Conservation (phyloP, 441 rosid species). For the Jatropha multifida region DNA sequence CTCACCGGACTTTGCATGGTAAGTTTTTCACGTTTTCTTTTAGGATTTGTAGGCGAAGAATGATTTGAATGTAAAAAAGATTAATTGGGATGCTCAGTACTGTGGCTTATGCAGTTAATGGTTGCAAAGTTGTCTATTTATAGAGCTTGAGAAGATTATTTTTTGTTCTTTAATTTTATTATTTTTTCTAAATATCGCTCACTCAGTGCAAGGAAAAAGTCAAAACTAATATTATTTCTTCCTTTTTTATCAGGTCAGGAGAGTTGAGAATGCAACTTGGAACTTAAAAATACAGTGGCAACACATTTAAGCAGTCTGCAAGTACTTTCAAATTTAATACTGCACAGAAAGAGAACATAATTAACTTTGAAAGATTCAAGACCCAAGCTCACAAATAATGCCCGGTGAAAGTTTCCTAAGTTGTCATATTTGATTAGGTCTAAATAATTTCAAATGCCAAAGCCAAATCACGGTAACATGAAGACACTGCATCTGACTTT, state of each 20-base stretch:
- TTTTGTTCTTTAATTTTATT: background rate
- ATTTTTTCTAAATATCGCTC: too few relatives aligned
- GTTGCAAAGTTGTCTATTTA: background rate
- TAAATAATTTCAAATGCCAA: too few relatives aligned
- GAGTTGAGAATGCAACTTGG: too few relatives aligned
- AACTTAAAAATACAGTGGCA: too few relatives aligned
- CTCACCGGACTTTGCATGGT: slow-evolving; percentile 43
- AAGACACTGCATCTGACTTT: too few relatives aligned
- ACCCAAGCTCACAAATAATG: background rate
- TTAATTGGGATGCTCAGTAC: background rate
- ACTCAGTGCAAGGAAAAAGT: background rate
- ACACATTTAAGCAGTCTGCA: too few relatives aligned
- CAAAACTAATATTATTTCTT: background rate
- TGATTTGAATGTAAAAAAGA: background rate
- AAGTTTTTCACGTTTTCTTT: background rate
- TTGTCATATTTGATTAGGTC: too few relatives aligned
- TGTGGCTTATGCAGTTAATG: background rate
- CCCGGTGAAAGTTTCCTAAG: too few relatives aligned
- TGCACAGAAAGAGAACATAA: too few relatives aligned
- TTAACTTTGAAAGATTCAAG: background rate
- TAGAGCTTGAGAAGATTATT: background rate
- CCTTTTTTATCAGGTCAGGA: too few relatives aligned
- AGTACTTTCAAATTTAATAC: too few relatives aligned
- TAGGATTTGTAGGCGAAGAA: background rate
- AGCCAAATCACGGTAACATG: too few relatives aligned